A percentile compares a stretch with the other conserved stretches of the same genome.
phyloP scores from a whole-genome alignment of 2,329 filamentous ascomycete genomes.

The Alternaria viburni region DNA sequence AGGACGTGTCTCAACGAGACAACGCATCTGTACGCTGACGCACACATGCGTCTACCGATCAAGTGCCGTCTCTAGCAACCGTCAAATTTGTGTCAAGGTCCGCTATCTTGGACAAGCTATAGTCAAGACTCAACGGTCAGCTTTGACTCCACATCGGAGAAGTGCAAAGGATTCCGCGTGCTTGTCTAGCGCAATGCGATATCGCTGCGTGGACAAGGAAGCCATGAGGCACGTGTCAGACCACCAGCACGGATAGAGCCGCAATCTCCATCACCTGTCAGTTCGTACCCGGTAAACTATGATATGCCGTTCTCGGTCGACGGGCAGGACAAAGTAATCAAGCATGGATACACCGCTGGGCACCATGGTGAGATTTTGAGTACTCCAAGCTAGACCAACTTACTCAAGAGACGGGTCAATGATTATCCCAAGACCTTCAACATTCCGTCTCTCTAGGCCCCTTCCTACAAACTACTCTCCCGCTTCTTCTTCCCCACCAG shows the following conservation, averaged over 20 bases:
- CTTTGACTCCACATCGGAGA: neutral
- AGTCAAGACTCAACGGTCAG: neutral
- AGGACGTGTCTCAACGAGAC: neutral
- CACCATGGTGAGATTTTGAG: neutral
- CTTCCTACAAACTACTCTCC: conserved; percentile 53
- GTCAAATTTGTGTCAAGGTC: neutral
- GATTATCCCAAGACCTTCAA: neutral
- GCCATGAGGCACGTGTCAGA: conserved; percentile 1
- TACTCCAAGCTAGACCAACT: neutral
- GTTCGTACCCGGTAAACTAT: neutral
- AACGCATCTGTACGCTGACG: conserved; percentile 4
- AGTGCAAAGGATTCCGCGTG: neutral
- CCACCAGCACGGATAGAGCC: conserved; percentile 12
- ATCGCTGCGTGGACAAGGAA: neutral
- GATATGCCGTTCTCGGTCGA: neutral
- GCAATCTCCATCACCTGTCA: conserved; percentile 4
- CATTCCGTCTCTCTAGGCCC: neutral
- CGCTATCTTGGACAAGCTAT: neutral
- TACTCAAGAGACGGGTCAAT: neutral
- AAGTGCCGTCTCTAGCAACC: neutral
- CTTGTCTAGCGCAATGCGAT: conserved; percentile 1
- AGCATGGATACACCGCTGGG: neutral
- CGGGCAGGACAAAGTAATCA: neutral
- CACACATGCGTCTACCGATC: neutral
- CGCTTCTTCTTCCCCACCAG: conserved; percentile 35